These are phyloP conservation scores for Citrus unshiu DNA, from an alignment of 345 rosid genomes.

Conservation along the genomic window DNA sequence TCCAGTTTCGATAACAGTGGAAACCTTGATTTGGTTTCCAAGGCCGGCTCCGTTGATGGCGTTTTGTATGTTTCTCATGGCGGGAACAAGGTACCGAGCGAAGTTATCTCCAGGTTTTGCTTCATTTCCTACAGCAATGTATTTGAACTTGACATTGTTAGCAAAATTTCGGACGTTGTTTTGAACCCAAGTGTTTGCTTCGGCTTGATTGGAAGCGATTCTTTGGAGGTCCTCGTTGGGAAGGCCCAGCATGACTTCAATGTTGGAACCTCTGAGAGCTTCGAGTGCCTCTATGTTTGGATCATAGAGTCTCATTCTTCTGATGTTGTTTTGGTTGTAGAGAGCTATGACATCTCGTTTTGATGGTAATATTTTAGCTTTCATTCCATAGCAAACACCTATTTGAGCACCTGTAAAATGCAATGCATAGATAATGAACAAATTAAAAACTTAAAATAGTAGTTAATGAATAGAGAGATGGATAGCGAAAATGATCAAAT, in stretches of 20 bases:
- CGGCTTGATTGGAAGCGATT: slow-evolving; percentile 38
- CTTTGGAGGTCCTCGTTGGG: slow-evolving; percentile 28
- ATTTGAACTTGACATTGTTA: slow-evolving; percentile 41
- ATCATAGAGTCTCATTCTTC: slow-evolving; percentile 30
- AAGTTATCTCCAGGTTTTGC: slow-evolving; percentile 15
- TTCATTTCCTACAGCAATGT: slow-evolving; percentile 67
- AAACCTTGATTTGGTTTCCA: slow-evolving; percentile 27
- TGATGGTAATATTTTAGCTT: slow-evolving; percentile 44
- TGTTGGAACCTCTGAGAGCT: slow-evolving; percentile 47
- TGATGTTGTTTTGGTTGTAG: slow-evolving; percentile 41
- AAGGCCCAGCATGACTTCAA: slow-evolving; percentile 49
- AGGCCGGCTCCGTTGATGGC: slow-evolving; percentile 24
- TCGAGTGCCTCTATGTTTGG: slow-evolving; percentile 34
- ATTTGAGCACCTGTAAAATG: slow-evolving; percentile 37
- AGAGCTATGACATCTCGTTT: slow-evolving; percentile 43
- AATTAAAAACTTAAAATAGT: too few relatives aligned
- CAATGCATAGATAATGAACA: too few relatives aligned
- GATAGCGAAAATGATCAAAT: too few relatives aligned
- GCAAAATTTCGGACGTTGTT: too few relatives aligned
- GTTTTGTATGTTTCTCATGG: slow-evolving; percentile 28
- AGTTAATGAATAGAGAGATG: too few relatives aligned
- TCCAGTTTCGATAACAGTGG: slow-evolving; percentile 23
- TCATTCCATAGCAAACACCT: slow-evolving; percentile 71
- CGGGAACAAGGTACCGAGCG: slow-evolving; percentile 29
- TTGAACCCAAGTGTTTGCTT: too few relatives aligned